phyloP scores from a whole-genome alignment of 2,329 filamentous ascomycete genomes.

The Trichoderma brevicompactum region DNA sequence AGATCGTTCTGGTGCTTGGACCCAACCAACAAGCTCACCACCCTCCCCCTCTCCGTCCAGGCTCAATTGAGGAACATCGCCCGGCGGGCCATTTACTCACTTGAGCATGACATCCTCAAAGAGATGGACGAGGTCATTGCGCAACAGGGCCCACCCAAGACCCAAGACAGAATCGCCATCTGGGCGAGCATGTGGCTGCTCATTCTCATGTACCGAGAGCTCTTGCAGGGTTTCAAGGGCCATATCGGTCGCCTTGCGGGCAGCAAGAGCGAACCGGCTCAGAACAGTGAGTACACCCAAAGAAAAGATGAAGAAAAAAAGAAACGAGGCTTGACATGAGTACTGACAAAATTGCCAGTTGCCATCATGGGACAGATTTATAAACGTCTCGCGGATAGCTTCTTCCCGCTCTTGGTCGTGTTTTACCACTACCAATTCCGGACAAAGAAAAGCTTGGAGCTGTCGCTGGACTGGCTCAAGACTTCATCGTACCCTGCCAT shows the following conservation, averaged over 20 bases:
- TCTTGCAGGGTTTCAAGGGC: conserved; percentile 41
- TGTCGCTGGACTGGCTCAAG: conserved; percentile 47
- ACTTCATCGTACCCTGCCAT: conserved; percentile 36
- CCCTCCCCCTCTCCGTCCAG: conserved; percentile 47
- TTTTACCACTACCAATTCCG: conserved; percentile 50
- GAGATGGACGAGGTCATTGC: conserved; percentile 47
- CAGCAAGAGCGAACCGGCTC: conserved; percentile 34
- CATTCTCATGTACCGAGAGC: conserved; percentile 54
- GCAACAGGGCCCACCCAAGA: conserved; percentile 46
- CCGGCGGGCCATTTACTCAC: conserved; percentile 43
- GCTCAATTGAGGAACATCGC: conserved; percentile 48
- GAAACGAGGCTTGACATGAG: background rate
- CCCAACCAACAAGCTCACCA: conserved; percentile 44
- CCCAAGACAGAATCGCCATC: conserved; percentile 48
- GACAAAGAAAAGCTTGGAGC: conserved; percentile 47
- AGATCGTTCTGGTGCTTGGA: conserved; percentile 48
- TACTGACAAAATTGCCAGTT: conserved; percentile 28
- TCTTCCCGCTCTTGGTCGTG: conserved; percentile 46
- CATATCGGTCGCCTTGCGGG: conserved; percentile 37
- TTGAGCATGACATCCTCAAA: conserved; percentile 48
- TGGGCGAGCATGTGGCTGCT: conserved; percentile 57
- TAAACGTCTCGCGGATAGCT: conserved; percentile 40
- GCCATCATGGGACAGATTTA: conserved; percentile 33
- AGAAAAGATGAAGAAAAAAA: background rate
- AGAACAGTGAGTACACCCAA: conserved; percentile 29